Base-by-base conservation (phyloP, 495 filamentous ascomycete genomes). In the Corynascus novoguineensis region DNA sequence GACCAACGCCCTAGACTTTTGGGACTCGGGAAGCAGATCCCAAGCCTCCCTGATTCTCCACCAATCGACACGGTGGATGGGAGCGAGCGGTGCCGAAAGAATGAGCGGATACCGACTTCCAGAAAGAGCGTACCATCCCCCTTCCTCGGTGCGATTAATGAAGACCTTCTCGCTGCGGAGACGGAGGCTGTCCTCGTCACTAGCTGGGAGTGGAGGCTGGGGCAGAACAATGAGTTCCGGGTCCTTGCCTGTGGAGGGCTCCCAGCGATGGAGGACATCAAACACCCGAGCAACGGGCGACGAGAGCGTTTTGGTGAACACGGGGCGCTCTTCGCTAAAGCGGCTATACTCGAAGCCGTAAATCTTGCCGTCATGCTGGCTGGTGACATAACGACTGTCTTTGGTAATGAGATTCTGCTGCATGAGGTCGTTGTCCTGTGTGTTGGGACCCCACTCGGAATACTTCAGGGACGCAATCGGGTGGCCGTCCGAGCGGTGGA, bases 371-470 rank as follows among this genome's bases (percentile, higher is more conserved):
- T 97, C 88, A 59, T 90, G 88, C 66, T 86, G 83, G 50, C 86
- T 86, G 63, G 92, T 90, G 24, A 97, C 84, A 71, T 97, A 96
- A 40, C 86, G 88, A 55, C 86, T 83, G 68, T 97, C 93, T 75
- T 90, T 87, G 10, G 89, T 88, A 4, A 71, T 71, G 22, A 74
- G 75, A 62, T 97, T 91, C 60, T 97, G 90, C 41, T 81, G 83
- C 59, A 87, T 83, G 15, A 98, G 83, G 69, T 98, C 93, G 53
- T 81, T 82, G 64, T 98, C 92, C 41, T 84, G 87, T 47, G 88
- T 95, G 68, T 98, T 98, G 10, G 92, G 88, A 0, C 84, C 86
- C 93, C 93, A 98, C 68, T 98, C 93, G 22, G 89, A 89, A 69
- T 93, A 98, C 59, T 83, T 95, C 57, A 98, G 81, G 0, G 89